These are phyloP conservation scores for Thalassiosira delicatula DNA, from an alignment of 352 stramenopile species.

Conservation along the genomic window DNA sequence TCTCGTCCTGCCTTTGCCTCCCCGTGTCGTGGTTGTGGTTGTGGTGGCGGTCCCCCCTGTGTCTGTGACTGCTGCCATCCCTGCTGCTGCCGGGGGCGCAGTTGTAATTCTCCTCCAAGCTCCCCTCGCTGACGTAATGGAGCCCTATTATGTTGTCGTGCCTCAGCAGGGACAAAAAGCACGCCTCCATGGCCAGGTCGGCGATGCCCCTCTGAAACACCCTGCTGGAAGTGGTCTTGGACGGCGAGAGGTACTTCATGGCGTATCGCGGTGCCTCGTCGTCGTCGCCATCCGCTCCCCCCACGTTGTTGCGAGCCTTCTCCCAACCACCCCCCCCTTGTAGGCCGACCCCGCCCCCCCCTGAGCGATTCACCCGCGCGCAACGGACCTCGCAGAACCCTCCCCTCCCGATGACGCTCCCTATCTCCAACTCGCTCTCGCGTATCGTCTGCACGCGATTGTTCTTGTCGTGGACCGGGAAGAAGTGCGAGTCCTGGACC, in stretches of 20 bases:
- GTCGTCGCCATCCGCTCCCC: too few species aligned
- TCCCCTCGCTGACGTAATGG: slow-evolving; percentile 52
- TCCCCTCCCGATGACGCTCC: slow-evolving; percentile 16
- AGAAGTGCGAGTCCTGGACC: slow-evolving; percentile 25
- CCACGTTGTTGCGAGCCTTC: too few species aligned
- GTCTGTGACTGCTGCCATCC: neutral
- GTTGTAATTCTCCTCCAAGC: slow-evolving; percentile 48
- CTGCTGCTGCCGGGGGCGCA: neutral
- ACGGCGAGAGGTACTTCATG: too few species aligned
- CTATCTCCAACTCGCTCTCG: slow-evolving; percentile 15
- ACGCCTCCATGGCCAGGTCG: slow-evolving; percentile 77
- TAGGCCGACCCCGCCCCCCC: too few species aligned
- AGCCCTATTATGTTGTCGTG: slow-evolving; percentile 67
- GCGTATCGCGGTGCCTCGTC: too few species aligned
- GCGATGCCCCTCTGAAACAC: slow-evolving; percentile 50
- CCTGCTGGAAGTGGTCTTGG: too few species aligned
- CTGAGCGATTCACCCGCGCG: neutral
- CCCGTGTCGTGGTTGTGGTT: neutral
- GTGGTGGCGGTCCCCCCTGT: neutral
- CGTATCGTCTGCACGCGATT: slow-evolving; percentile 20
- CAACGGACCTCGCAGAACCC: slow-evolving; percentile 41
- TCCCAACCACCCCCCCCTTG: too few species aligned
- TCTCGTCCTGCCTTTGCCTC: too few species aligned
- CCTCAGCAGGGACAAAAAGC: slow-evolving; percentile 64
- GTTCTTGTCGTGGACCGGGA: neutral